These are phyloP conservation scores for Verticillium nubilum DNA, from an alignment of 2,329 filamentous ascomycete species.

Conservation along the genomic window DNA sequence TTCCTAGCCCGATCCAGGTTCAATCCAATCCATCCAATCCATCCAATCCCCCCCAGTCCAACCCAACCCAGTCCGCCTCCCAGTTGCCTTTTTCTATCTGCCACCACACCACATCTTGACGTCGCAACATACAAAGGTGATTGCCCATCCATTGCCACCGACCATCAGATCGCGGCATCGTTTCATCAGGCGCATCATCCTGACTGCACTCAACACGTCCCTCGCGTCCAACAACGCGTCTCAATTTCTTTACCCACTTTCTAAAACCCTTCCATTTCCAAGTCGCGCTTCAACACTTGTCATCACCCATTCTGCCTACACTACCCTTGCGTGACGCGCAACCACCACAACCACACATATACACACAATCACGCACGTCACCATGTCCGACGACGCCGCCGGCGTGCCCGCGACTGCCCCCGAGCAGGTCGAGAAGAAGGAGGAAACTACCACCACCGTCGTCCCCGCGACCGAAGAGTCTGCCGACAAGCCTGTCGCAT, in stretches of 20 bases:
- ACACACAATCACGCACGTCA: constrained; percentile 8
- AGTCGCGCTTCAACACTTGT: not conserved
- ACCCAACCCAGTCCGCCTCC: not conserved
- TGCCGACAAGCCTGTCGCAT: constrained; percentile 8
- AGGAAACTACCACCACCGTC: constrained; percentile 25
- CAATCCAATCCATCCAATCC: not conserved
- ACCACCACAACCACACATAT: not conserved
- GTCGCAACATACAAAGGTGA: not conserved
- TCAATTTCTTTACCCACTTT: not conserved
- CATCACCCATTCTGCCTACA: not conserved
- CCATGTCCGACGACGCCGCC: constrained; percentile 32
- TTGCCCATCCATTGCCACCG: not conserved
- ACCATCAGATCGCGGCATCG: not conserved
- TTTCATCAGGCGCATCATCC: not conserved
- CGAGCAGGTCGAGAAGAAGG: constrained; percentile 21
- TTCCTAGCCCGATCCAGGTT: not conserved
- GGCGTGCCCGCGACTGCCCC: constrained; percentile 12
- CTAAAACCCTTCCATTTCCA: not conserved
- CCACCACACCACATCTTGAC: not conserved
- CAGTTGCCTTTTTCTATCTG: not conserved
- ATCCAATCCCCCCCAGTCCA: not conserved
- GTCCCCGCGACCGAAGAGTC: constrained; percentile 20
- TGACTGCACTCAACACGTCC: not conserved
- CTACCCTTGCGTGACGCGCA: constrained; percentile 5
- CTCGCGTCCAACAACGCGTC: not conserved